A percentile compares a stretch with the other conserved stretches of the same genome.
These are phyloP conservation scores for Lentinus tigrinus DNA, from an alignment of 768 basidiomycete genomes.

Conservation along the genomic window DNA sequence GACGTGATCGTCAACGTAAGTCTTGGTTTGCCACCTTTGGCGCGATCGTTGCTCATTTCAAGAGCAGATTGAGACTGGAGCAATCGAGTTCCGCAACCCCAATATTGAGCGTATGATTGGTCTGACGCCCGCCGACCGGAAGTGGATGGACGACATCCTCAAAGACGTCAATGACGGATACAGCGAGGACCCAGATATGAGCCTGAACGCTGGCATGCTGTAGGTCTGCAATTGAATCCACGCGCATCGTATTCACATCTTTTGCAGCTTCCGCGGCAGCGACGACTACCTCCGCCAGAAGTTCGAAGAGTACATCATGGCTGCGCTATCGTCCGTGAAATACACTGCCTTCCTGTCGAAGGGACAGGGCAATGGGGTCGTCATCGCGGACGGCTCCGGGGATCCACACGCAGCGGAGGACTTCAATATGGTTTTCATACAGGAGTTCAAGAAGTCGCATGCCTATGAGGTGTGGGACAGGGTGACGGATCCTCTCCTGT, in stretches of 20 bases:
- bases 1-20: conserved; percentile 88
- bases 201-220: conserved; percentile 53
- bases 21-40: not conserved
- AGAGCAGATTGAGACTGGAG: conserved; percentile 81
- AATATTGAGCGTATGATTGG: conserved; percentile 74
- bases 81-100: conserved; percentile 84
- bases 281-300: conserved; percentile 93
- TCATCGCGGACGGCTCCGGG: conserved; percentile 67
- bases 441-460: conserved; percentile 83
- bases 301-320: conserved; percentile 95
- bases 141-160: conserved; percentile 97
- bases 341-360: conserved; percentile 84
- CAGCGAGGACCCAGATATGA: conserved; percentile 59
- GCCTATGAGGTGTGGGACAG: conserved; percentile 90
- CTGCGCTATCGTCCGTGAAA: conserved; percentile 84
- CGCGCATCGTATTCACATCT: not conserved
- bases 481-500: conserved; percentile 87
- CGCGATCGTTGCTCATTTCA: not conserved
- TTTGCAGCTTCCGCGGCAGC: conserved; percentile 83
- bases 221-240: conserved; percentile 37
- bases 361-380: conserved; percentile 57
- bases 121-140: conserved; percentile 89
- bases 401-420: conserved; percentile 65
- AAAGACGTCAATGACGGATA: conserved; percentile 82
- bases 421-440: conserved; percentile 86